Percentiles rank a stretch among this genome's conserved stretches.
Evolutionary conservation across 192 early-diverging fungal species (phyloP).

Genomic region (Coemansia javaensis): DNA sequence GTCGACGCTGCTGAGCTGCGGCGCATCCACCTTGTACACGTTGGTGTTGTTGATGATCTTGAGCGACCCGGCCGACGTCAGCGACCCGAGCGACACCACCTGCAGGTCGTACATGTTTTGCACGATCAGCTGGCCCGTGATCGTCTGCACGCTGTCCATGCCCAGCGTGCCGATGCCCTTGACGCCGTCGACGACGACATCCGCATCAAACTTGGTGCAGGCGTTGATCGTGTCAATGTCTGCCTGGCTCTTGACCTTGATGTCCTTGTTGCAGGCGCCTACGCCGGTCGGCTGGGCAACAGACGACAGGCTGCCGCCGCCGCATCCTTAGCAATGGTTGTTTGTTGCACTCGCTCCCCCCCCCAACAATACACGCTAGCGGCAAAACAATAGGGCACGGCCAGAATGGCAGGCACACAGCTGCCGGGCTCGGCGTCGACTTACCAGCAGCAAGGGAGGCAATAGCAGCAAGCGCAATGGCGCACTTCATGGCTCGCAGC

Average conservation of each 20-base stretch:
- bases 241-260: constrained; percentile 31
- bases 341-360: too few species aligned
- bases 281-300: too few species aligned
- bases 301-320: too few species aligned
- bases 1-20: constrained; percentile 32
- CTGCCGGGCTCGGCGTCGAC: background rate
- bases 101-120: constrained; percentile 54
- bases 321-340: too few species aligned
- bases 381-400: too few species aligned
- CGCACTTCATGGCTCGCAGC: constrained; percentile 33
- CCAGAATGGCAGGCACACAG: too few species aligned
- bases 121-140: constrained; percentile 47
- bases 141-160: constrained; percentile 37
- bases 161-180: constrained; percentile 18
- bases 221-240: constrained; percentile 40
- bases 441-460: constrained; percentile 41
- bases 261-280: constrained; percentile 42
- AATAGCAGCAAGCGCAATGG: constrained; percentile 31
- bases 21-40: constrained; percentile 42
- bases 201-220: constrained; percentile 38
- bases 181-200: constrained; percentile 37
- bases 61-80: constrained; percentile 39
- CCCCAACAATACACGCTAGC: too few species aligned
- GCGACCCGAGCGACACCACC: constrained; percentile 37
- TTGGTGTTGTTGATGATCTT: constrained; percentile 56